Evolutionary conservation across 257 asterid species (phyloP).

Genomic region (Nemophila menziesii): DNA sequence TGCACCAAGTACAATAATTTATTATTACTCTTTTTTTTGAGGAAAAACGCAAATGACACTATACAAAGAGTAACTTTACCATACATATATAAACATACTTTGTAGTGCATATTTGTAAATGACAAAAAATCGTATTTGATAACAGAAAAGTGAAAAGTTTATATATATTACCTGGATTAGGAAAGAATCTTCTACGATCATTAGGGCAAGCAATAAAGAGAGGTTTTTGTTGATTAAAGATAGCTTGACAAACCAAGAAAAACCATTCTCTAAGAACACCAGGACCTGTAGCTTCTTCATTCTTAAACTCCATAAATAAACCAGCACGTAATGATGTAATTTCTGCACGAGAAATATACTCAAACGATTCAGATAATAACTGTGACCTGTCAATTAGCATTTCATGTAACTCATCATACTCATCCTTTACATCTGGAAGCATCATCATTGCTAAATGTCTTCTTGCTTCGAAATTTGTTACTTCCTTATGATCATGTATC

Average conservation of each 20-base stretch:
- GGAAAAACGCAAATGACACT: not conserved
- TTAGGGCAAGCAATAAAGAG: constrained; percentile 87
- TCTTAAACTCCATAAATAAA: constrained; percentile 87
- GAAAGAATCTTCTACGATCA: constrained; percentile 89
- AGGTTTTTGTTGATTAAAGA: constrained; percentile 84
- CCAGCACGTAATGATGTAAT: constrained; percentile 62
- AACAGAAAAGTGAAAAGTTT: constrained; percentile 2
- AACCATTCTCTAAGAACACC: constrained; percentile 98
- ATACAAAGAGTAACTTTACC: not conserved
- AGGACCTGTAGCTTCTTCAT: constrained; percentile 98
- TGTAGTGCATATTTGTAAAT: not conserved
- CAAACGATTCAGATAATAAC: constrained; percentile 70
- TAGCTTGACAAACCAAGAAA: constrained; percentile 78
- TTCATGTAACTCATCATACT: constrained; percentile 74
- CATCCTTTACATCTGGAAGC: constrained; percentile 84
- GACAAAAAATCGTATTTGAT: not conserved
- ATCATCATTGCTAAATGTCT: constrained; percentile 70
- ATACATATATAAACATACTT: not conserved
- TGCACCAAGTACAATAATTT: constrained; percentile 34
- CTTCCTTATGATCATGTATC: constrained; percentile 67
- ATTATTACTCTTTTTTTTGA: constrained; percentile 8
- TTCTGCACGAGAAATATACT: constrained; percentile 58
- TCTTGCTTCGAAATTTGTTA: constrained; percentile 69
- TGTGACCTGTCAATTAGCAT: constrained; percentile 91
- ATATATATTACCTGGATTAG: constrained; percentile 94